Percentiles rank a stretch among this genome's conserved stretches.
Conservation (phyloP, 768 basidiomycete genomes). For the Lentinula edodes region DNA sequence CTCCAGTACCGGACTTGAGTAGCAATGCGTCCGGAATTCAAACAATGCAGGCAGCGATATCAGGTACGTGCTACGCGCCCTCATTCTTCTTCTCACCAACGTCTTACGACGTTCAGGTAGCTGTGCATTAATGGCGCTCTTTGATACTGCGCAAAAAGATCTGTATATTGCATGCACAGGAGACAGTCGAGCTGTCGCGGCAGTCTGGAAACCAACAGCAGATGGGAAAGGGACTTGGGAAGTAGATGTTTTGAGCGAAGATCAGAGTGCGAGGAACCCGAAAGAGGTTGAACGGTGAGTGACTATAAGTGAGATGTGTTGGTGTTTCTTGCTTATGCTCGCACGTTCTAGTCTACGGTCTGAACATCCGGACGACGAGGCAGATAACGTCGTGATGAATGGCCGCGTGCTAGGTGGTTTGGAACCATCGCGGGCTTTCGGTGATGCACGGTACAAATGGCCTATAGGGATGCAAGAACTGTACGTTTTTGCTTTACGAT, state of each 20-base stretch:
- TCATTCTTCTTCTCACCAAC: conserved; percentile 4
- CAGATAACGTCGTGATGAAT: conserved; percentile 62
- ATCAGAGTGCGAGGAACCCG: conserved; percentile 91
- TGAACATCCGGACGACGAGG: conserved; percentile 80
- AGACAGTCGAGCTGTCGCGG: conserved; percentile 93
- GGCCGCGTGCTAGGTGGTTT: conserved; percentile 86
- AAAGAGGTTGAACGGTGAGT: conserved; percentile 77
- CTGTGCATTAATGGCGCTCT: conserved; percentile 83
- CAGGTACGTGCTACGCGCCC: conserved; percentile 37
- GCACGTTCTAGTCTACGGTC: conserved; percentile 54
- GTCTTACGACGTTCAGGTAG: conserved; percentile 48
- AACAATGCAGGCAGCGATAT: conserved; percentile 79
- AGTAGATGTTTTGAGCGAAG: conserved; percentile 91
- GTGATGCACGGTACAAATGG: conserved; percentile 91
- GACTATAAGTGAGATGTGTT: background rate
- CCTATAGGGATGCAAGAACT: conserved; percentile 62
- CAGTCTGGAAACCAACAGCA: conserved; percentile 71
- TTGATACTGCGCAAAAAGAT: conserved; percentile 79
- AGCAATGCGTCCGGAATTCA: conserved; percentile 65
- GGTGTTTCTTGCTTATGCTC: background rate
- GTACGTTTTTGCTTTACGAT: conserved; percentile 33
- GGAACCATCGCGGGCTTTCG: conserved; percentile 84
- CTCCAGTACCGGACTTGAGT: conserved; percentile 59
- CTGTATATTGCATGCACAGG: conserved; percentile 91
- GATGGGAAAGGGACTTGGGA: conserved; percentile 77